Evolutionary conservation across 106 monocot species (phyloP), one percentile per base, ranked within the genome.

Genomic region (Dactylorhiza incarnata): DNA sequence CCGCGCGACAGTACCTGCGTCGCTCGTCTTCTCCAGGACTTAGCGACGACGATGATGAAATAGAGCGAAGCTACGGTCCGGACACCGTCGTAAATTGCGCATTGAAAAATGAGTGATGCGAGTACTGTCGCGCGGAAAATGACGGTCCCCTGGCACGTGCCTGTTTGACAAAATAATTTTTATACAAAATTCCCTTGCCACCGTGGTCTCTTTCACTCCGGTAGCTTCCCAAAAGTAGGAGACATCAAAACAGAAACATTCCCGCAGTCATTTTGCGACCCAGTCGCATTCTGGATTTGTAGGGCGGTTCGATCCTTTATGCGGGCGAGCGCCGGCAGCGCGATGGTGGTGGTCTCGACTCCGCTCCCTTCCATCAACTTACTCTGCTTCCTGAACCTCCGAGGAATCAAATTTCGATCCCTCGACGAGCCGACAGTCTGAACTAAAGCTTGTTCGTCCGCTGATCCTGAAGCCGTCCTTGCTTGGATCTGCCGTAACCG

Each of bases 281-380:
- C 51, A 10, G 3, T 51, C 3, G 51, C 51, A 14, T 51, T 51
- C 51, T 51, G 51, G 8, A 16, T 16, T 68, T 19, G 1, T 4
- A 44, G 16, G 8, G 2, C 14, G 68, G 7, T 16, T 2, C 43
- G 44, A 68, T 17, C 45, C 17, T 69, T 45, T n/a, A 45, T 9
- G 17, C 45, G 69, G 17, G 69, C 15, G 16, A 46, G 15, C 5
- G 52, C 63, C 14, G 73, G 59, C 49, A 58, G 48, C 49, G 77
- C 29, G 9, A 76, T 62, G 3, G 61, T 74, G 5, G 74, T 78
- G 23, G 83, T 67, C 78, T 85, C 85, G 22, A 74, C 75, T 6
- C 80, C 73, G 56, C 78, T 85, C 9, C 82, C 76, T 55, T 88
- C 88, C 77, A 83, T 80, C 68, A 85, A 50, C 71, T 82, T 85